Evolutionary conservation across 768 basidiomycete genomes (phyloP), one percentile per base, ranked within the genome.

Genomic region (Podaxis sp.): DNA sequence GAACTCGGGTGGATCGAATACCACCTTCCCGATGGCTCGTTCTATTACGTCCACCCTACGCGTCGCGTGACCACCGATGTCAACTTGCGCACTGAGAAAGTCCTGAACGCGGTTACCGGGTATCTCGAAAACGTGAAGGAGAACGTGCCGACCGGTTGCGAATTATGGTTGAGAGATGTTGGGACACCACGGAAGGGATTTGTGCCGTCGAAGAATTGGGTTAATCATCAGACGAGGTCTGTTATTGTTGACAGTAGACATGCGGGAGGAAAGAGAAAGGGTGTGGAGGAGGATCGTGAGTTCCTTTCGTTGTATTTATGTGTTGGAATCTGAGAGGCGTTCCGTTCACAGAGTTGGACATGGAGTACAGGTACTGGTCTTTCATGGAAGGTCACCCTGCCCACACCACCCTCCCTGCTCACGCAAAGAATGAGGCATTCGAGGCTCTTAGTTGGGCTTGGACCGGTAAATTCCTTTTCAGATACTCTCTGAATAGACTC

Each of bases 391-490:
- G 82, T 38, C 91, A 93, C 67, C 92, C 92, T 0, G 89, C 89
- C 0, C 92, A 94, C 71, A 76, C 79, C 7, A 69, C 80, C 0
- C 77, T 93, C 28, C 82, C 87, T 7, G 68, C 74, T 6, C 80
- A 78, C 48, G 87, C 88, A 9, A 81, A 81, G 54, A 73, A 77
- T 0, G 92, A 94, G 66, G 92, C 92, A 0, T 79, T 89, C 68
- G 89, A 93, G 59, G 84, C 84, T 0, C 76, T 94, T 65, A 89
- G 84, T 24, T 94, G 93, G 92, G 85, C 88, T 8, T 92, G 89
- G 74, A 89, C 92, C 2, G 88, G 88, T 87, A 63, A 33, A 76
- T 69, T 55, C 24, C 42, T 40, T 51, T 9, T 11, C 22, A 30
- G 26, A 26, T 9, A 11, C 44, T 26, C 1, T 51, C 13, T 17